Evolutionary conservation across 495 filamentous ascomycete species (phyloP), one percentile per base, ranked within the genome.

Genomic region (Hyaloscypha finlandica): DNA sequence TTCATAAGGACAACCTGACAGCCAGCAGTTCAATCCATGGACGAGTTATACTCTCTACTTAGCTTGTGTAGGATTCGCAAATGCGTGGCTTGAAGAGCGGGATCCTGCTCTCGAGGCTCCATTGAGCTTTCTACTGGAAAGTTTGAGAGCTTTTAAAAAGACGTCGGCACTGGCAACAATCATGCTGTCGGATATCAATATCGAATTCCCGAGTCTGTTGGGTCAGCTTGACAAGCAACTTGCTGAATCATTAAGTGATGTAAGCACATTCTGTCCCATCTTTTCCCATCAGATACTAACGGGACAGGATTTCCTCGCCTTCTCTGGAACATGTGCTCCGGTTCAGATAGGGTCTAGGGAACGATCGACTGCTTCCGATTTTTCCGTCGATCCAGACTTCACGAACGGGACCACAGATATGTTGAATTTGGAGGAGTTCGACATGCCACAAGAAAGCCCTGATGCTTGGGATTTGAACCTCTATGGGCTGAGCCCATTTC

Each of bases 111-210:
- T 31, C 25, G 20, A 20, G 14, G 32, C 8, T 4, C 55, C 62
- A 2, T 31, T 65, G 4, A 22, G 52, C 25, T 55, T 56, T 31
- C 20, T 65, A 8, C 25, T 65, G 8, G 62, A 57, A 19, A 48
- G 31, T 42, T 11, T 65, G 19, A 29, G 25, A 30, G 33, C 22
- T 39, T 35, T 65, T 16, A 35, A 57, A 35, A 52, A 48, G 25
- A 20, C 52, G n/a, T 32, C 51, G 8, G 25, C 29, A 8, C n/a
- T 65, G 30, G n/a, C 51, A 4, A 51, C 8, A 22, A 42, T 39
- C 22, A 32, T 56, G 31, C 32, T 39, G 22, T n/a, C 55, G 25
- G 62, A 65, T 52, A 22, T 65, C 51, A 42, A 65, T 19, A 25
- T n/a, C 9, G 31, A 56, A 14, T 65, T 32, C 31, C 62, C 62